These are phyloP conservation scores for Hanseniaspora hatyaiensis DNA, from an alignment of 805 yeast genomes.

Conservation along the genomic window DNA sequence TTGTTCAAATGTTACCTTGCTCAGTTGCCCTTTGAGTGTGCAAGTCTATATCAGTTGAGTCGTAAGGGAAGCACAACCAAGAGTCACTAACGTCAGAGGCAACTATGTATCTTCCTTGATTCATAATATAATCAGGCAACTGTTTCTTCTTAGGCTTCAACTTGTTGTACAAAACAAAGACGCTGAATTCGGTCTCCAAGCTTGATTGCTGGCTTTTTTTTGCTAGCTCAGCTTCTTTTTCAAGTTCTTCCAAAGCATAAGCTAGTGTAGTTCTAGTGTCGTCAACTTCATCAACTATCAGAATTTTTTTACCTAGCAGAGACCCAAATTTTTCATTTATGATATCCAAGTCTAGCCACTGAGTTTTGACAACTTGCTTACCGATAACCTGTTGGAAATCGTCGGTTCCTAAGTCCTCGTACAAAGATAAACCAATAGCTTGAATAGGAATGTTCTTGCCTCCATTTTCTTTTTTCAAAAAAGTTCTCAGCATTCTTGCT, in stretches of 20 bases:
- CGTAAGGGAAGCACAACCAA: conserved; percentile 92
- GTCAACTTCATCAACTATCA: conserved; percentile 84
- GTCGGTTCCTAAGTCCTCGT: conserved; percentile 44
- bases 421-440: conserved; percentile 55
- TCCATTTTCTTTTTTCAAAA: conserved; percentile 41
- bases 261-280: conserved; percentile 84
- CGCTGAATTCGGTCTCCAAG: conserved; percentile 55
- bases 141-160: conserved; percentile 69
- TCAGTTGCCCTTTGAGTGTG: conserved; percentile 54
- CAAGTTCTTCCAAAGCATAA: conserved; percentile 67
- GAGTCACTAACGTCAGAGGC: conserved; percentile 64
- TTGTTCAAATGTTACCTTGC: conserved; percentile 56
- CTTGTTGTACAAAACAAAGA: conserved; percentile 78
- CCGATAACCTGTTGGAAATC: conserved; percentile 45
- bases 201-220: conserved; percentile 18
- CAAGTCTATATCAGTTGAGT: conserved; percentile 64
- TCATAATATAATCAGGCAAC: conserved; percentile 50
- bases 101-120: conserved; percentile 54
- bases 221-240: conserved; percentile 35
- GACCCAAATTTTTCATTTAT: conserved; percentile 58
- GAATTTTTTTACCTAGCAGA: conserved; percentile 65
- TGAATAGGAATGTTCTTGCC: conserved; percentile 59
- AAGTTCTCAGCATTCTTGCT: conserved; percentile 54
- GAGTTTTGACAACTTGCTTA: conserved; percentile 73
- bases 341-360: conserved; percentile 78